A percentile compares a stretch with the other conserved stretches of the same genome.
phyloP scores from a whole-genome alignment of 2,329 filamentous ascomycete genomes.

The Albifimbria verrucaria region DNA sequence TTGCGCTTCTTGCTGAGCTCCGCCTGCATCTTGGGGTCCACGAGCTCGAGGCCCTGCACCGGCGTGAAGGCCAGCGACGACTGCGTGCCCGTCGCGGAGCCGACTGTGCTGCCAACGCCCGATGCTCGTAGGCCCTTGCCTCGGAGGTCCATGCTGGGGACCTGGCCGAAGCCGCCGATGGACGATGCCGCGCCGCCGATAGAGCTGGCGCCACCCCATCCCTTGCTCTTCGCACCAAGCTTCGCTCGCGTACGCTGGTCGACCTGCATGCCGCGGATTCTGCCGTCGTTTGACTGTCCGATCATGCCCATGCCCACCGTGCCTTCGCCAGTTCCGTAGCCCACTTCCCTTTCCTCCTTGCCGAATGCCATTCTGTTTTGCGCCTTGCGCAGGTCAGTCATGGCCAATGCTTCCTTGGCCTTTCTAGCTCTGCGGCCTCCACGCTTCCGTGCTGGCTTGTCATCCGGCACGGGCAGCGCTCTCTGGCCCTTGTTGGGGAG shows the following conservation, averaged over 20 bases:
- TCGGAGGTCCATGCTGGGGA: constrained; percentile 65
- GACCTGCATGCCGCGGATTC: constrained; percentile 82
- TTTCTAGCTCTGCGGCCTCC: constrained; percentile 87
- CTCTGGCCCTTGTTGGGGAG: constrained; percentile 84
- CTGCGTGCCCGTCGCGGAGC: constrained; percentile 64
- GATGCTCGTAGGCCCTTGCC: constrained; percentile 76
- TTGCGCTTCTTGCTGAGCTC: constrained; percentile 88
- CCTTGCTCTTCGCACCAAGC: constrained; percentile 90
- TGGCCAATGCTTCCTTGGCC: constrained; percentile 93
- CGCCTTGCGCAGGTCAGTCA: constrained; percentile 94
- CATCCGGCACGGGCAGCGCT: constrained; percentile 87
- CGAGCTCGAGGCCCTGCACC: constrained; percentile 89
- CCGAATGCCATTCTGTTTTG: constrained; percentile 96
- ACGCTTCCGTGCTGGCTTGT: constrained; percentile 90
- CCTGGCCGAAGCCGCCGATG: constrained; percentile 71
- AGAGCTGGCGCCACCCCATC: constrained; percentile 77
- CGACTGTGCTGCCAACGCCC: constrained; percentile 72
- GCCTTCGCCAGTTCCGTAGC: constrained; percentile 81
- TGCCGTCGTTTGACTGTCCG: constrained; percentile 81
- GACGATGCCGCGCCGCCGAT: constrained; percentile 72
- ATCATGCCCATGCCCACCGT: constrained; percentile 95
- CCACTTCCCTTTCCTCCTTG: constrained; percentile 90
- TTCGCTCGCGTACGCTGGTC: constrained; percentile 92
- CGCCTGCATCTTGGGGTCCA: constrained; percentile 86
- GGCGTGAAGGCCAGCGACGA: constrained; percentile 91